Conservation (phyloP, 1,284 basidiomycete genomes). For the Inonotus hispidus region DNA sequence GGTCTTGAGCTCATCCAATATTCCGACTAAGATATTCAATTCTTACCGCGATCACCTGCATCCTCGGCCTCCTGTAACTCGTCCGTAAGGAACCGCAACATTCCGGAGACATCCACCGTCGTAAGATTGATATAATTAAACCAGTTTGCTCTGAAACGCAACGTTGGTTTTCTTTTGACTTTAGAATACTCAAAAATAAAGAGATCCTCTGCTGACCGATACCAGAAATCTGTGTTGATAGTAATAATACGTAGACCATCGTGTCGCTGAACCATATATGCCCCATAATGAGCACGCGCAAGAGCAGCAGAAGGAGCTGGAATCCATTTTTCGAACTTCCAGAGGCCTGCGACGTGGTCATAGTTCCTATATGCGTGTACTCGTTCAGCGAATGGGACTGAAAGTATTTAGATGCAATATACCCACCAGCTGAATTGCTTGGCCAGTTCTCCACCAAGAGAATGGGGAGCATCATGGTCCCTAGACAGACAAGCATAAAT, state of each 20-base stretch:
- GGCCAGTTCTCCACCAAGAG: constrained; percentile 47
- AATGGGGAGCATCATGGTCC: constrained; percentile 60
- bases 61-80: constrained; percentile 78
- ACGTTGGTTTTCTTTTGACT: constrained; percentile 23
- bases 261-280: constrained; percentile 62
- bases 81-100: constrained; percentile 74
- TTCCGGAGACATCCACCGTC: constrained; percentile 65
- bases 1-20: neutral
- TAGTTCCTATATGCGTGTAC: constrained; percentile 51
- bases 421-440: constrained; percentile 61
- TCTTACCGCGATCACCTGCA: constrained; percentile 54
- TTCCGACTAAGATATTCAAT: neutral
- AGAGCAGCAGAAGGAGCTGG: constrained; percentile 49
- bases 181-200: neutral
- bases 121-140: constrained; percentile 78
- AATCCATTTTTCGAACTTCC: constrained; percentile 71
- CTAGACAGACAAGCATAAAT: constrained; percentile 27
- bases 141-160: constrained; percentile 48
- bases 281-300: constrained; percentile 68
- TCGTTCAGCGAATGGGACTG: neutral
- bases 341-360: constrained; percentile 63
- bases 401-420: neutral
- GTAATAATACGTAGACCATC: constrained; percentile 72
- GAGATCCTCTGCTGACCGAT: constrained; percentile 23
- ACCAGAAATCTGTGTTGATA: constrained; percentile 73